A percentile compares a stretch with the other conserved stretches of the same genome.
Conservation (phyloP, 805 yeast species). For the Saturnispora sanitii region DNA sequence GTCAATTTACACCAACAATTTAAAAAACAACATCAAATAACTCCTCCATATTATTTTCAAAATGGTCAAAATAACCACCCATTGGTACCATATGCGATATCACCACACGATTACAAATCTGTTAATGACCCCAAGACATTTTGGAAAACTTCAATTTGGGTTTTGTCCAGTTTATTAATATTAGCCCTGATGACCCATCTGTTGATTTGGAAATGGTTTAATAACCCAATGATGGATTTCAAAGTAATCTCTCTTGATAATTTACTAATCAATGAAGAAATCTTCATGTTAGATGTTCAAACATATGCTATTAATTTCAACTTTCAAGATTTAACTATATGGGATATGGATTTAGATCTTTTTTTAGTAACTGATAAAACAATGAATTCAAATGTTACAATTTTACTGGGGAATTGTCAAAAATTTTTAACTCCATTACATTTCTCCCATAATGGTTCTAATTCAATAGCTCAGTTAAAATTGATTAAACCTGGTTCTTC, state of each 20-base stretch:
- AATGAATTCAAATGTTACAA: conserved; percentile 14
- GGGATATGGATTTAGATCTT: conserved; percentile 27
- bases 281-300: conserved; percentile 25
- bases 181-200: conserved; percentile 14
- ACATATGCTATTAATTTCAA: conserved; percentile 21
- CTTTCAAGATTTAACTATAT: conserved; percentile 25
- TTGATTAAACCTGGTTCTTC: conserved; percentile 22
- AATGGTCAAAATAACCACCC: too few relatives aligned
- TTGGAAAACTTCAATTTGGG: neutral
- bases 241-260: conserved; percentile 20
- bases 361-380: conserved; percentile 22
- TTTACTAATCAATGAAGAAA: conserved; percentile 24
- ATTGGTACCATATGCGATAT: conserved; percentile 11
- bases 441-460: conserved; percentile 13
- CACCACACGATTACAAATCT: conserved; percentile 28
- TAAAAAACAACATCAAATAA: neutral
- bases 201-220: conserved; percentile 20
- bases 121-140: neutral
- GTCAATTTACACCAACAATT: neutral
- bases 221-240: conserved; percentile 21
- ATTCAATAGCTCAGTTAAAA: conserved; percentile 25
- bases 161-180: neutral
- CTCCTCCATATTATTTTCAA: too few relatives aligned
- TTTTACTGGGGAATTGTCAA: conserved; percentile 25
- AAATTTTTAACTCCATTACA: conserved; percentile 25